Conservation (phyloP, 164 flowering plant species). For the Annona squamosa region DNA sequence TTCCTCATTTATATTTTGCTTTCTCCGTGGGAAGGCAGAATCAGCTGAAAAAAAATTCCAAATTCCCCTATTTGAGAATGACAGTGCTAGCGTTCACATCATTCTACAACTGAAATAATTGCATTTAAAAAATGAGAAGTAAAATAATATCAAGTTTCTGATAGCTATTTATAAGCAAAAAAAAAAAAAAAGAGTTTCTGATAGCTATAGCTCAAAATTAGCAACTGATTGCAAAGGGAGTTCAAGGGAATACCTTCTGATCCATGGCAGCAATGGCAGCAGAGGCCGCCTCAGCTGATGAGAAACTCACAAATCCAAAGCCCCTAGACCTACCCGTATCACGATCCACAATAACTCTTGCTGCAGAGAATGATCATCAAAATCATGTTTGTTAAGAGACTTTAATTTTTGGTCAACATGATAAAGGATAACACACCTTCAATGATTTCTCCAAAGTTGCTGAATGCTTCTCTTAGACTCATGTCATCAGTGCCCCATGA, state of each 20-base stretch:
- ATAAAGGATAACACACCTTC: conserved; percentile 25
- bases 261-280: conserved; percentile 27
- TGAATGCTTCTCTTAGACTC: conserved; percentile 33
- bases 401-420: background rate
- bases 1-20: too few species aligned
- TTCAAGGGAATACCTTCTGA: conserved; percentile 30
- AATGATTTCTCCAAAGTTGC: conserved; percentile 35
- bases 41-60: too few species aligned
- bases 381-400: background rate
- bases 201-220: too few species aligned
- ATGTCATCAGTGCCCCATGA: conserved; percentile 36
- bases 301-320: conserved; percentile 12
- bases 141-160: too few species aligned
- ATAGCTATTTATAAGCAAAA: too few species aligned
- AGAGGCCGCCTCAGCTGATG: conserved; percentile 13
- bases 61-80: too few species aligned
- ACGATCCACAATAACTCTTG: conserved; percentile 14
- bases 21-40: too few species aligned
- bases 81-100: too few species aligned
- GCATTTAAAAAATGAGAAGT: too few species aligned
- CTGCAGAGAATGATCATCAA: background rate
- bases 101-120: too few species aligned
- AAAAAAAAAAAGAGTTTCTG: too few species aligned
- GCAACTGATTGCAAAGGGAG: too few species aligned
- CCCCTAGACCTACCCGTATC: conserved; percentile 15